These are phyloP conservation scores for Apiotrichum sp. DNA, from an alignment of 1,284 basidiomycete species.

Conservation along the genomic window DNA sequence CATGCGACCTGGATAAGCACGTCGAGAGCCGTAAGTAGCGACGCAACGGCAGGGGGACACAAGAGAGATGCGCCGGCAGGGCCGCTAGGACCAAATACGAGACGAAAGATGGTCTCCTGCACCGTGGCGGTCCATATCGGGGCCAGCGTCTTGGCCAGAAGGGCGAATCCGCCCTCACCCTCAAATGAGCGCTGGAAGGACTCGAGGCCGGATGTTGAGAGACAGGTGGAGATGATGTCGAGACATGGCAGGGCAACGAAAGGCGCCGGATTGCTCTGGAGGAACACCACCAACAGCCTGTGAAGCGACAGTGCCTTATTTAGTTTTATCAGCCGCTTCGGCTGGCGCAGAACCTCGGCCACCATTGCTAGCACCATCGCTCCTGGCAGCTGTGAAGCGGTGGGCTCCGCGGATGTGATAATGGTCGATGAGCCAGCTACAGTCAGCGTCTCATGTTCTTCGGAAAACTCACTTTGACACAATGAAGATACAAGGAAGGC, in stretches of 20 bases:
- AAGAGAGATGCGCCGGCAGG: conserved; percentile 15
- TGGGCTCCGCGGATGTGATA: conserved; percentile 22
- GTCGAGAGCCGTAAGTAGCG: conserved; percentile 36
- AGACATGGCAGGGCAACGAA: conserved; percentile 40
- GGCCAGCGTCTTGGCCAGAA: conserved; percentile 34
- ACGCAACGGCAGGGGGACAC: conserved; percentile 28
- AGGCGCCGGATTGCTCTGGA: conserved; percentile 41
- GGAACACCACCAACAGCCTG: conserved; percentile 44
- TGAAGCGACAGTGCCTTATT: conserved; percentile 42
- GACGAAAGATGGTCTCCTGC: conserved; percentile 28
- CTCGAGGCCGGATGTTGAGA: conserved; percentile 33
- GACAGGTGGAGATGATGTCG: conserved; percentile 33
- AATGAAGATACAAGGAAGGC: conserved; percentile 78
- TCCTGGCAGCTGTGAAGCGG: conserved; percentile 32
- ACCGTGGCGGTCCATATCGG: conserved; percentile 34
- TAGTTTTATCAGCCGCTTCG: conserved; percentile 37
- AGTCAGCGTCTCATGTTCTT: background rate
- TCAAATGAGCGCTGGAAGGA: conserved; percentile 44
- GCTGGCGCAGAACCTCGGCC: conserved; percentile 27
- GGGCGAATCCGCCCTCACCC: conserved; percentile 42
- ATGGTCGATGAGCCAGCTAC: conserved; percentile 1
- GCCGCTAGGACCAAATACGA: conserved; percentile 22
- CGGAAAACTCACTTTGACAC: conserved; percentile 55
- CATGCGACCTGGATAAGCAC: conserved; percentile 29
- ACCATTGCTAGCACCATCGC: conserved; percentile 35